phyloP scores from a whole-genome alignment of 371 early-diverging fungal genomes.

The Neoconidiobolus thromboides region DNA sequence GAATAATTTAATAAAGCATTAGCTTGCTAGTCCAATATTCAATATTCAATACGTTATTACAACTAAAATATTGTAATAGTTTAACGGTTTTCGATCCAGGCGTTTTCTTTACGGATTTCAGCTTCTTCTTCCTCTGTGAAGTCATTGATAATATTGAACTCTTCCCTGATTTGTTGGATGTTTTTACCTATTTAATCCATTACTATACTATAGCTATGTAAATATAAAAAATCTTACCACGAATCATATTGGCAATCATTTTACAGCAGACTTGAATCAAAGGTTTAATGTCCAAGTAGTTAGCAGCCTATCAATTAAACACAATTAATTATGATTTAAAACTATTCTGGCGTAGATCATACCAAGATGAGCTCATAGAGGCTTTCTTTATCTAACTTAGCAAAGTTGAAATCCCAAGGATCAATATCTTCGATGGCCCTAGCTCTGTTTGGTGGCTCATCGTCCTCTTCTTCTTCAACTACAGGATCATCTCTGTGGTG shows the following conservation, averaged over 20 bases:
- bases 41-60: too few relatives aligned
- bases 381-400: conserved; percentile 58
- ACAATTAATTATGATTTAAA: background rate
- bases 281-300: conserved; percentile 91
- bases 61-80: background rate
- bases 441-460: conserved; percentile 19
- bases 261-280: conserved; percentile 70
- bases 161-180: conserved; percentile 82
- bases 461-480: conserved; percentile 25
- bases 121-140: conserved; percentile 94
- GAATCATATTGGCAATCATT: conserved; percentile 97
- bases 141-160: conserved; percentile 87
- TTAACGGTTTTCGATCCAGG: conserved; percentile 72
- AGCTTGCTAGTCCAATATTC: too few relatives aligned
- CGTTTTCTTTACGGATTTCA: conserved; percentile 76
- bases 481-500: background rate
- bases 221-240: conserved; percentile 18
- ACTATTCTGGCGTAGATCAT: conserved; percentile 1
- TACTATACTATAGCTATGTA: too few relatives aligned
- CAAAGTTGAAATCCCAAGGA: conserved; percentile 65
- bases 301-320: conserved; percentile 46
- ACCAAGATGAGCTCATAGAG: conserved; percentile 52
- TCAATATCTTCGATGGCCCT: conserved; percentile 45
- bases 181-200: conserved; percentile 28
- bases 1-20: too few relatives aligned